These are phyloP conservation scores for Umbilicus rupestris DNA, from an alignment of 164 flowering plant species.

Conservation along the genomic window DNA sequence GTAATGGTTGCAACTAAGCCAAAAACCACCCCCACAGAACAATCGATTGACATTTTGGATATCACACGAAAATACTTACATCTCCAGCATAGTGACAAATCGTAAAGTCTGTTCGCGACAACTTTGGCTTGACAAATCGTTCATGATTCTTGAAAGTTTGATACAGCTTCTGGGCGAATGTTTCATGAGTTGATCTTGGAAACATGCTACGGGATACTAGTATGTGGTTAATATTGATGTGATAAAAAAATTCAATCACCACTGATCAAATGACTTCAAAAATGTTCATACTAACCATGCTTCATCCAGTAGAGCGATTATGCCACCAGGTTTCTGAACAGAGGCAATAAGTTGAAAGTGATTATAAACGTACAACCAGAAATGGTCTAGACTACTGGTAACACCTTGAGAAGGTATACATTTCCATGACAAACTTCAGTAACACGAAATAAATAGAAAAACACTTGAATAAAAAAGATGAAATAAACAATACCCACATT, in stretches of 20 bases:
- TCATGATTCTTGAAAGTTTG: constrained; percentile 40
- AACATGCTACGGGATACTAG: constrained; percentile 23
- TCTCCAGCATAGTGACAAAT: constrained; percentile 55
- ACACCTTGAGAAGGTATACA: neutral
- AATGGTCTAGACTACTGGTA: neutral
- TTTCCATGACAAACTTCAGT: neutral
- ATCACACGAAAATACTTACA: constrained; percentile 21
- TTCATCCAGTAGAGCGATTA: constrained; percentile 51
- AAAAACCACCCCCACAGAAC: neutral
- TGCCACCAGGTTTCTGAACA: constrained; percentile 53
- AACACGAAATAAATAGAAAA: neutral
- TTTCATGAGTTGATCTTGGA: constrained; percentile 51
- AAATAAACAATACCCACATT: neutral
- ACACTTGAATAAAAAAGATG: neutral
- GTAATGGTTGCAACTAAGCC: neutral
- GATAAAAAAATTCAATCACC: neutral
- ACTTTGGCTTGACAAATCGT: constrained; percentile 48
- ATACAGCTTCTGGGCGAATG: constrained; percentile 45
- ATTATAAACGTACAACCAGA: neutral
- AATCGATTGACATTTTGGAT: neutral
- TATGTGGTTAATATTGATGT: neutral
- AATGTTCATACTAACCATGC: constrained; percentile 36
- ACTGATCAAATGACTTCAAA: neutral
- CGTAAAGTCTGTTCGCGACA: constrained; percentile 42
- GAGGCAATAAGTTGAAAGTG: neutral